Base-by-base conservation (phyloP, 176 grass and related monocot genomes). In the Tillandsia fasciculata region DNA sequence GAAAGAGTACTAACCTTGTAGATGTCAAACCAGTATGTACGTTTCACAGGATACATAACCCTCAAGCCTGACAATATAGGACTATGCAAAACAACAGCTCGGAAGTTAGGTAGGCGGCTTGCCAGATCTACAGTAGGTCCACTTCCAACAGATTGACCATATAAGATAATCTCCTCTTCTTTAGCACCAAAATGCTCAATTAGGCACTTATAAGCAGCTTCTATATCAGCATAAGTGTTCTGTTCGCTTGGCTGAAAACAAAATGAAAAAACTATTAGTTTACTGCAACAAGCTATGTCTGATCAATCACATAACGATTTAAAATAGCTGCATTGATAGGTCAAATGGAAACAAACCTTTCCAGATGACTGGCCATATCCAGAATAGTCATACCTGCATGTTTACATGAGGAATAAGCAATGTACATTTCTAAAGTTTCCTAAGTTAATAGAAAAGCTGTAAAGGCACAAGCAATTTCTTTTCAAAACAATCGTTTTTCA, bases 1-100 rank as follows among this genome's bases (percentile, higher is more conserved):
- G 70, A 76, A 69, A 24, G n/a, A 73, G 26, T 72, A 66, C 73
- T 81, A 75, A 96, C 91, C 91, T 96, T 96, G 68, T 96, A 96
- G 69, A 96, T 96, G 77, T 96, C 91, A 63, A 96, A 96, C 91
- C 91, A 96, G 73, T 96, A 96, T 64, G 91, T 91, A 20, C 74
- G 79, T 70, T 91, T 96, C 59, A 96, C 87, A 71, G 91, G 85
- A 85, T 96, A 96, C 91, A 96, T 96, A 70, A 96, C 91, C 70
- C 91, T 84, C 69, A 96, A 56, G 64, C 91, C 91, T 18, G 91
- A 96, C 48, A 91, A 80, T 83, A 96, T 96, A 73, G 91, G 91
- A 68, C 87, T 91, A 54, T 96, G 91, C 70, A 96, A 74, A 72
- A 96, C 75, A 71, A 91, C 91, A 79, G 87, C 91, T 74, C 72